Evolutionary conservation across 352 stramenopile genomes (phyloP).

Genomic region (Globisporangium barbulae): DNA sequence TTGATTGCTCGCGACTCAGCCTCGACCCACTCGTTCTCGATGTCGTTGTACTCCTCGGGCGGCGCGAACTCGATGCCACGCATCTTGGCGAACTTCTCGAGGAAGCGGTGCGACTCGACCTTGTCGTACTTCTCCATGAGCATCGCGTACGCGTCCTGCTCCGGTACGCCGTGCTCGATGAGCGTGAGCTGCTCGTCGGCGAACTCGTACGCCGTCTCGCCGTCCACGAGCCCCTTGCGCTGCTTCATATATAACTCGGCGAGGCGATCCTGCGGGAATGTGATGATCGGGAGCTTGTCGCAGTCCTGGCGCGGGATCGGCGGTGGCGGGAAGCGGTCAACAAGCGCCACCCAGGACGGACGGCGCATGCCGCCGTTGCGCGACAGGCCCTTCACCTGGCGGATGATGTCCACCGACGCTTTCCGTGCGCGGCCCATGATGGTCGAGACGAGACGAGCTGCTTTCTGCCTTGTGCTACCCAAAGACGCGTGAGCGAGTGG

Average conservation of each 20-base stretch:
- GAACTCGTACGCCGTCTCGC: constrained; percentile 84
- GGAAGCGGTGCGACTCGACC: constrained; percentile 75
- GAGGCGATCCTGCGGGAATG: constrained; percentile 82
- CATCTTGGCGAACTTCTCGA: constrained; percentile 81
- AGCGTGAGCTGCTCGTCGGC: constrained; percentile 83
- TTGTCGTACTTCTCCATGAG: constrained; percentile 83
- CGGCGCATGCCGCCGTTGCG: constrained; percentile 77
- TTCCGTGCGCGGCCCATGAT: constrained; percentile 78
- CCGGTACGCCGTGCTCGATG: constrained; percentile 76
- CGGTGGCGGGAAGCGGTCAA: constrained; percentile 75
- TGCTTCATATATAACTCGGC: constrained; percentile 81
- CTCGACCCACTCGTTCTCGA: constrained; percentile 79
- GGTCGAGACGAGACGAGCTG: not conserved
- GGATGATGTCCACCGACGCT: constrained; percentile 75
- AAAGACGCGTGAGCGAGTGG: constrained; percentile 1
- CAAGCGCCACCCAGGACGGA: constrained; percentile 66
- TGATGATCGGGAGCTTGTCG: constrained; percentile 73
- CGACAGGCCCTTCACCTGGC: constrained; percentile 69
- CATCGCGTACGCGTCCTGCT: constrained; percentile 79
- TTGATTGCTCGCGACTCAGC: constrained; percentile 77
- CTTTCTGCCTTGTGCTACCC: not conserved
- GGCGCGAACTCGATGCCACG: constrained; percentile 76
- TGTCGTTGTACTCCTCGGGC: constrained; percentile 77
- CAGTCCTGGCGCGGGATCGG: constrained; percentile 69
- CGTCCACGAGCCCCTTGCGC: constrained; percentile 62